phyloP scores from a whole-genome alignment of 192 early-diverging fungal genomes.

The Coemansia sp. region DNA sequence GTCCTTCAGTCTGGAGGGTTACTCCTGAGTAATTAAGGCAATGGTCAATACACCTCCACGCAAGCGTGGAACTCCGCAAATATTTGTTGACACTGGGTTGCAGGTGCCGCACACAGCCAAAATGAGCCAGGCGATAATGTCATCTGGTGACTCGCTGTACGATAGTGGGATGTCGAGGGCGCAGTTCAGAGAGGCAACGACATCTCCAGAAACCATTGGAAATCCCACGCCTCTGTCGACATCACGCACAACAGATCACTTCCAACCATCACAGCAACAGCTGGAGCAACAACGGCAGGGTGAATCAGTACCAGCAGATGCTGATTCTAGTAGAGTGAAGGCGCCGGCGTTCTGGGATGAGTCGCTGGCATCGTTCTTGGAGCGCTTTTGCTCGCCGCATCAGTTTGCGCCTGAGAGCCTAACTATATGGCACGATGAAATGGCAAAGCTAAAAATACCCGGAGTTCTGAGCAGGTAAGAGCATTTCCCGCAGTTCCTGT shows the following conservation, averaged over 20 bases:
- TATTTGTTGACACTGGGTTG: constrained; percentile 12
- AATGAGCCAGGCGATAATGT: constrained; percentile 11
- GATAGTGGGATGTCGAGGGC: constrained; percentile 26
- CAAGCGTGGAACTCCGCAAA: constrained; percentile 23
- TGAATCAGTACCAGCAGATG: neutral
- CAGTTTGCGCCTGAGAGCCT: constrained; percentile 40
- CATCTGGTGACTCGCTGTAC: neutral
- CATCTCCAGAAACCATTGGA: constrained; percentile 7
- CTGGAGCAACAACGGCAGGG: neutral
- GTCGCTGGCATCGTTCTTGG: constrained; percentile 31
- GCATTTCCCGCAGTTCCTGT: neutral
- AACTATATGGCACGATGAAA: constrained; percentile 45
- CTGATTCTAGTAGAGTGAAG: neutral
- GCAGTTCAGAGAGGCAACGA: constrained; percentile 14
- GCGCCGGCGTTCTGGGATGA: constrained; percentile 38
- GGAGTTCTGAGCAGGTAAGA: constrained; percentile 17
- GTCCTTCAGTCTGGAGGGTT: neutral
- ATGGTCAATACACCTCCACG: constrained; percentile 8
- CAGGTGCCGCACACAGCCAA: constrained; percentile 33
- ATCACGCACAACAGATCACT: constrained; percentile 41
- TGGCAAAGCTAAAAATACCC: constrained; percentile 28
- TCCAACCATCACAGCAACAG: constrained; percentile 13
- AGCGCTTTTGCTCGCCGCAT: constrained; percentile 39
- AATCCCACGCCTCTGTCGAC: constrained; percentile 22
- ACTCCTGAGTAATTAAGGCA: neutral